Evolutionary conservation across 2,329 filamentous ascomycete species (phyloP), one percentile per base, ranked within the genome.

Genomic region (Diaporthe australafricana): DNA sequence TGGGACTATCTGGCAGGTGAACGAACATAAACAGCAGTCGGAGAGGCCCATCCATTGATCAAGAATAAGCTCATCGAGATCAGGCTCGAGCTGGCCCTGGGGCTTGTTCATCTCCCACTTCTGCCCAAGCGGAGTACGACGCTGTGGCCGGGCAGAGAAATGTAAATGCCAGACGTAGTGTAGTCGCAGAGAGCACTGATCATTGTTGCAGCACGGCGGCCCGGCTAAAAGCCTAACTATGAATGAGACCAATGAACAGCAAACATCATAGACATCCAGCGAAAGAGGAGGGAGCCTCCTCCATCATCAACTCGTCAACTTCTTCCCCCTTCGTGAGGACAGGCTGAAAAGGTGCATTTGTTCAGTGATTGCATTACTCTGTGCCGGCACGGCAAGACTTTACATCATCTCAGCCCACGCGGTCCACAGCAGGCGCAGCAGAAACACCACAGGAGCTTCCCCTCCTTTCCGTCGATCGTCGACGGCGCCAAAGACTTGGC

Each of bases 41-140:
- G 42, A 42, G 38, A 57, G 32, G 32, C 55, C 17, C 22, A 38
- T 7, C 2, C 9, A 0, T 30, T 17, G 2, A 45, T 16, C 8
- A 16, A 45, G 9, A 9, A 30, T 5, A 5, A 35, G 32, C 38
- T 7, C 38, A 45, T 27, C 25, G 45, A 60, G 12, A 30, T 14
- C 25, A 62, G 11, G 25, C 27, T 45, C 38, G 56, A 38, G 30
- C 38, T 42, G 6, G 40, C 40, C 4, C 57, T 32, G 57, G 16
- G 5, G 40, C 40, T 17, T 48, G 9, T 65, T 65, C 67, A 69
- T 30, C 16, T 66, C 50, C 55, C 22, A 66, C 57, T 7, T 67
- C 40, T 72, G 71, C 71, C 71, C 71, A 70, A 72, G 71, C 71
- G 67, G 71, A 70, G 70, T 42, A 22, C n/a, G n/a, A 22, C 16